These are phyloP conservation scores for Mycena albidolilacea DNA, from an alignment of 768 basidiomycete species.

Conservation along the genomic window DNA sequence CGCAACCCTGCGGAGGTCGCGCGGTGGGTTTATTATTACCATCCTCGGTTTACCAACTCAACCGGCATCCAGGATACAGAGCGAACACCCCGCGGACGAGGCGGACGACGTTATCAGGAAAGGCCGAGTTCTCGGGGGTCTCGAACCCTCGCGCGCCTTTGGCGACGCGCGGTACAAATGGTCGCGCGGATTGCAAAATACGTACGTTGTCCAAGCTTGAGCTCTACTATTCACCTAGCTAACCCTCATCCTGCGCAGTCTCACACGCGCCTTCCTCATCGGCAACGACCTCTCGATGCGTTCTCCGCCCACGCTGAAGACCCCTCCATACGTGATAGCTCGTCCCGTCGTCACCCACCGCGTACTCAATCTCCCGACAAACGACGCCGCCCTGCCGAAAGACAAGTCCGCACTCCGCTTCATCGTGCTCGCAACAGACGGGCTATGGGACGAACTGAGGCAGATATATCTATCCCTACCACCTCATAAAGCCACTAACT, in stretches of 20 bases:
- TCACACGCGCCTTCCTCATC: constrained; percentile 72
- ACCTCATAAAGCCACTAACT: neutral
- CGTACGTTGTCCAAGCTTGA: constrained; percentile 59
- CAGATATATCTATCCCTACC: constrained; percentile 34
- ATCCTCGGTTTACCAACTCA: neutral
- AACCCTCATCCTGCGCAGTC: constrained; percentile 7
- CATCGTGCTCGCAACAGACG: constrained; percentile 92
- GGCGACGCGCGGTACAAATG: constrained; percentile 95
- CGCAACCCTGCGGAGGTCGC: constrained; percentile 88
- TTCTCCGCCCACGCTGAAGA: constrained; percentile 75
- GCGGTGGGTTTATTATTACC: constrained; percentile 64
- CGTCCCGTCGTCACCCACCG: constrained; percentile 86
- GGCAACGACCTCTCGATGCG: constrained; percentile 75
- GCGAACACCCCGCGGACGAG: constrained; percentile 88
- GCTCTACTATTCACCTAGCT: neutral
- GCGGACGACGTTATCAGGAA: constrained; percentile 78
- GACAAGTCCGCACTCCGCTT: constrained; percentile 67
- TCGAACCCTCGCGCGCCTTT: constrained; percentile 91
- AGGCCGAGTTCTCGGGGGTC: constrained; percentile 88
- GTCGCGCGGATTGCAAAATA: constrained; percentile 79
- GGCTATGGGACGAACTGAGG: constrained; percentile 81
- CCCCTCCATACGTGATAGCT: constrained; percentile 94
- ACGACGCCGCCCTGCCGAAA: constrained; percentile 34
- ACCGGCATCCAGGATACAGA: constrained; percentile 69
- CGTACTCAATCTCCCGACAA: constrained; percentile 70